Conservation (phyloP, 2,329 filamentous ascomycete genomes). For the Stagonosporopsis rhizophila region DNA sequence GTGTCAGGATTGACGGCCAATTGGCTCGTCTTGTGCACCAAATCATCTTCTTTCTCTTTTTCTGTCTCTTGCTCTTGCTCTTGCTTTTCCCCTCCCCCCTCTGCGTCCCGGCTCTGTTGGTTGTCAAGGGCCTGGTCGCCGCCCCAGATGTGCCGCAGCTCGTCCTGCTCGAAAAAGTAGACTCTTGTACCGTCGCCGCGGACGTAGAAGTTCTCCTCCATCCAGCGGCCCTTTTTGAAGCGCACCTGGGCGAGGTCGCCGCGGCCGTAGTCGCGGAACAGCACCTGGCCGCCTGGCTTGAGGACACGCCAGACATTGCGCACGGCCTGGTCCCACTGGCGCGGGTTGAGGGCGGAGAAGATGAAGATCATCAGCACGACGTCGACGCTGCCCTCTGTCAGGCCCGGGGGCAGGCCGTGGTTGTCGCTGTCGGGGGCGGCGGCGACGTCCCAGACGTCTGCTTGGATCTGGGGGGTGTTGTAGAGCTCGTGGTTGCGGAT, state of each 20-base stretch:
- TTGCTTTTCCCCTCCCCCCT: no score
- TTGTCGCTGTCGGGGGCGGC: constrained; percentile 54
- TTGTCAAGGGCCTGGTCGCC: constrained; percentile 37
- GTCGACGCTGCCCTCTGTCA: constrained; percentile 82
- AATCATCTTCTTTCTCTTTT: no score
- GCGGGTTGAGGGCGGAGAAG: constrained; percentile 87
- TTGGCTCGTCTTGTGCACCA: no score
- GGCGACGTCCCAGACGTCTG: constrained; percentile 94
- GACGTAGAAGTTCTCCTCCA: constrained; percentile 98
- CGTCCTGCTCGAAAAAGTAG: constrained; percentile 93
- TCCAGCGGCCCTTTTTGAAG: constrained; percentile 92
- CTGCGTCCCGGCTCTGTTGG: no score
- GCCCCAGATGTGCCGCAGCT: constrained; percentile 81
- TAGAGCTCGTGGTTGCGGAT: constrained; percentile 85
- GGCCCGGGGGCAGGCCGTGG: constrained; percentile 72
- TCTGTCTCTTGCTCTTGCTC: no score
- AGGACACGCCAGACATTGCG: constrained; percentile 81
- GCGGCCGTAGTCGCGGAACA: constrained; percentile 96
- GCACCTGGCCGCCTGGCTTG: constrained; percentile 89
- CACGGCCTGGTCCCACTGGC: constrained; percentile 84
- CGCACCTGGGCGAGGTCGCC: constrained; percentile 95
- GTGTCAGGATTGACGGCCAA: no score
- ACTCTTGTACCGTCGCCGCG: constrained; percentile 94
- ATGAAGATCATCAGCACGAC: constrained; percentile 96
- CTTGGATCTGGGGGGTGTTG: constrained; percentile 73